These are phyloP conservation scores for Penicillium simplicissimum DNA, from an alignment of 495 filamentous ascomycete species.

Conservation along the genomic window DNA sequence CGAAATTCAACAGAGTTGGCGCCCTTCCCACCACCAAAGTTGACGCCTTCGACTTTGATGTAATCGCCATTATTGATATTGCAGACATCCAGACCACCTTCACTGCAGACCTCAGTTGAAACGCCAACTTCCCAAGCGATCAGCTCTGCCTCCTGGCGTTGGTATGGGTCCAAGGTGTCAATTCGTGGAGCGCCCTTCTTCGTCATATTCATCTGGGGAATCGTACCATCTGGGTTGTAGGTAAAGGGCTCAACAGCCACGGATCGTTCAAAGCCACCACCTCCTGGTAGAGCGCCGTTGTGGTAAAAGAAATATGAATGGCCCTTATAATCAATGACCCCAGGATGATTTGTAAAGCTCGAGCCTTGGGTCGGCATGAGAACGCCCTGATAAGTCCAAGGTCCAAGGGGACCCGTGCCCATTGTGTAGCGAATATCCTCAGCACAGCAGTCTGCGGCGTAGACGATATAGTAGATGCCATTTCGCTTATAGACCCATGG, in stretches of 20 bases:
- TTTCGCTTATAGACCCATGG: constrained; percentile 37
- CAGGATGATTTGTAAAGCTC: constrained; percentile 33
- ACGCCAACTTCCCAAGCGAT: constrained; percentile 21
- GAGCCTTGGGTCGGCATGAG: constrained; percentile 29
- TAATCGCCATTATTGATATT: constrained; percentile 22
- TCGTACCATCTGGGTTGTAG: constrained; percentile 30
- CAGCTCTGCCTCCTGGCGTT: constrained; percentile 20
- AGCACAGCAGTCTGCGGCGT: constrained; percentile 29
- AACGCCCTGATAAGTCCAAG: constrained; percentile 32
- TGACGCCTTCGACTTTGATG: constrained; percentile 25
- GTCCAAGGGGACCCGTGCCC: constrained; percentile 26
- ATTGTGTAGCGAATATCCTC: constrained; percentile 36
- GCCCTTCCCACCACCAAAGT: constrained; percentile 15
- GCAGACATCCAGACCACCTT: constrained; percentile 19
- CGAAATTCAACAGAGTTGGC: neutral
- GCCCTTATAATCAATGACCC: constrained; percentile 30
- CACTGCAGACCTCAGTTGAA: constrained; percentile 17
- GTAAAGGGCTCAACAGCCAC: constrained; percentile 27
- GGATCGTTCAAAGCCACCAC: constrained; percentile 27
- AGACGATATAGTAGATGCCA: constrained; percentile 32
- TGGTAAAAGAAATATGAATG: constrained; percentile 36
- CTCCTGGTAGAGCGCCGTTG: constrained; percentile 32
- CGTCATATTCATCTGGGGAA: constrained; percentile 32
- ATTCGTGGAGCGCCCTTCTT: constrained; percentile 15
- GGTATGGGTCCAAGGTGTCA: constrained; percentile 15